Evolutionary conservation across 139 green algal species (phyloP).

Genomic region (Picochlorum sp.): DNA sequence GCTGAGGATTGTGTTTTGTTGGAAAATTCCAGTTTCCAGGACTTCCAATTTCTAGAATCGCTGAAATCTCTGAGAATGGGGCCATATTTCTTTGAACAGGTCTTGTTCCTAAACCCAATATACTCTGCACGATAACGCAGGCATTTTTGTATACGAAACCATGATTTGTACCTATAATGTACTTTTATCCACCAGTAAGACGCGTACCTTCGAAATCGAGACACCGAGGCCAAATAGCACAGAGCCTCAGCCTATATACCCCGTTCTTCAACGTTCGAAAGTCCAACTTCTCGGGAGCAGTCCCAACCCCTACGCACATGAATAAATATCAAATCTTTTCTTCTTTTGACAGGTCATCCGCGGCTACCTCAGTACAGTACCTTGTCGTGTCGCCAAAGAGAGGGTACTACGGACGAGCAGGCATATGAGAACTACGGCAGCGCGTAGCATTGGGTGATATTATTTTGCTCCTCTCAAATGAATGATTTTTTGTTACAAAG

Average conservation of each 20-base stretch:
- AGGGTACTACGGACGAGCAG: no score
- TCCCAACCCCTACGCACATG: not conserved
- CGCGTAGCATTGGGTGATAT: no score
- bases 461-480: no score
- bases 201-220: slow-evolving; percentile 1
- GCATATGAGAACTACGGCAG: no score
- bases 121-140: not conserved
- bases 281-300: not conserved
- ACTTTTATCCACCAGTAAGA: not conserved
- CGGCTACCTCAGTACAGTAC: no score
- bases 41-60: not conserved
- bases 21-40: not conserved
- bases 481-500: no score
- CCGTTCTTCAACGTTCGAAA: not conserved
- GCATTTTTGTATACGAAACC: not conserved
- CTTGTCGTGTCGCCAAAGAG: no score
- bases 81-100: not conserved
- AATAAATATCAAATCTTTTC: slow-evolving; percentile 2
- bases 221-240: slow-evolving; percentile 2
- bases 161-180: not conserved
- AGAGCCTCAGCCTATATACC: not conserved
- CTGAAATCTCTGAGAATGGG: slow-evolving; percentile 2
- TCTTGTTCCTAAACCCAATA: slow-evolving; percentile 3
- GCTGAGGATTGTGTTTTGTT: not conserved
- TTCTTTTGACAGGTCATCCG: not conserved